Percentiles rank a stretch among this genome's conserved stretches.
These are phyloP conservation scores for Logfia minima DNA, from an alignment of 129 eudicot genomes.

Conservation along the genomic window DNA sequence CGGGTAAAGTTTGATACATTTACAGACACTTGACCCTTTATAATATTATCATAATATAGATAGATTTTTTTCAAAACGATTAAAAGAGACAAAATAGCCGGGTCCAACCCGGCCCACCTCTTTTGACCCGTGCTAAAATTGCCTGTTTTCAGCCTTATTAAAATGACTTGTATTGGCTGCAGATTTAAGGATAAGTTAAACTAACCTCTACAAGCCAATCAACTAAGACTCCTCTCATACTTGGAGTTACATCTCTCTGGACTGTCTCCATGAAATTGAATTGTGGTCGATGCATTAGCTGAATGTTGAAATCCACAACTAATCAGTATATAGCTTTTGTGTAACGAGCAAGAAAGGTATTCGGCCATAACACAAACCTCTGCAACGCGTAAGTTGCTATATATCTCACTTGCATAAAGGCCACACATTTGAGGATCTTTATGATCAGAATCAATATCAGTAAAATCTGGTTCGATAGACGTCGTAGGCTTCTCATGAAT, in stretches of 20 bases:
- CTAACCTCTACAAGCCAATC: conserved; percentile 94
- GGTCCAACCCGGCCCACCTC: not conserved
- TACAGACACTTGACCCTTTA: not conserved
- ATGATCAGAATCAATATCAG: conserved; percentile 58
- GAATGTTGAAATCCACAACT: conserved; percentile 23
- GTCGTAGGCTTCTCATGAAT: conserved; percentile 19
- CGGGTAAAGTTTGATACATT: not conserved
- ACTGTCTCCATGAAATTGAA: conserved; percentile 56
- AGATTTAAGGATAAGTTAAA: not conserved
- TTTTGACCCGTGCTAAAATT: not conserved
- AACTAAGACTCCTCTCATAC: conserved; percentile 75
- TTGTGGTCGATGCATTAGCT: conserved; percentile 53
- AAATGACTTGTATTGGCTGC: not conserved
- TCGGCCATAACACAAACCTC: conserved; percentile 52
- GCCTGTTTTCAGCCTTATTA: not conserved
- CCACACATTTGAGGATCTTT: conserved; percentile 72
- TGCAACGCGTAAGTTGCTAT: conserved; percentile 53
- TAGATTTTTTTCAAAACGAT: not conserved
- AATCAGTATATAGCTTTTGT: conserved; percentile 3
- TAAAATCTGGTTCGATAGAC: conserved; percentile 32
- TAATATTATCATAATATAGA: too few species aligned
- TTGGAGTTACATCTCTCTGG: conserved; percentile 62
- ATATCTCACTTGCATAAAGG: conserved; percentile 61
- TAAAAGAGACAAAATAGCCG: not conserved
- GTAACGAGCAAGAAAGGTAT: conserved; percentile 16